Evolutionary conservation across 2,329 filamentous ascomycete species (phyloP).

Genomic region (Gnomoniopsis sp.): DNA sequence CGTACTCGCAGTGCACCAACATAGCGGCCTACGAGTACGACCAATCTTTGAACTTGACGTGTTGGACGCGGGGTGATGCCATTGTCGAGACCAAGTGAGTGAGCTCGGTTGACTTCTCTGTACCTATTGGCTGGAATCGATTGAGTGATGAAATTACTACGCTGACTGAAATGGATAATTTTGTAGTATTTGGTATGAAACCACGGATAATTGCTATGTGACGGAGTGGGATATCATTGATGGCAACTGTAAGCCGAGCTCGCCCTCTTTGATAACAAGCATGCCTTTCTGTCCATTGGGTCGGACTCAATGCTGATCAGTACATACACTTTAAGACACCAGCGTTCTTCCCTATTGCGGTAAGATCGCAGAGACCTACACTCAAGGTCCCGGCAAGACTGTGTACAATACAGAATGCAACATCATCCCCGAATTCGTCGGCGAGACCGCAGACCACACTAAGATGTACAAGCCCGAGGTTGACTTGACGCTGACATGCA

Average conservation of each 20-base stretch:
- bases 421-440: conserved; percentile 12
- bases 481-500: conserved; percentile 16
- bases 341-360: conserved; percentile 15
- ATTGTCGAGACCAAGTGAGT: conserved; percentile 17
- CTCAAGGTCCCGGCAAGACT: conserved; percentile 8
- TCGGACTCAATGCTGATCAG: not conserved
- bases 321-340: conserved; percentile 1
- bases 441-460: conserved; percentile 9
- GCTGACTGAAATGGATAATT: not conserved
- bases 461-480: conserved; percentile 18
- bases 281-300: not conserved
- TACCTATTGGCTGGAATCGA: not conserved
- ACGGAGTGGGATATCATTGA: conserved; percentile 17
- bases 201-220: conserved; percentile 12
- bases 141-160: not conserved
- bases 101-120: too few species aligned
- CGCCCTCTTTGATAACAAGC: too few species aligned
- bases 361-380: not conserved
- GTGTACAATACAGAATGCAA: conserved; percentile 17
- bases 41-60: conserved; percentile 7
- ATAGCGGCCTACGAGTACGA: not conserved
- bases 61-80: conserved; percentile 14
- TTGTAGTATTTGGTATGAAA: conserved; percentile 13
- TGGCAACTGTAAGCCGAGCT: conserved; percentile 13
- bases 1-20: conserved; percentile 15